phyloP scores from a whole-genome alignment of 139 green algal genomes.

The Tetraselmis striata region DNA sequence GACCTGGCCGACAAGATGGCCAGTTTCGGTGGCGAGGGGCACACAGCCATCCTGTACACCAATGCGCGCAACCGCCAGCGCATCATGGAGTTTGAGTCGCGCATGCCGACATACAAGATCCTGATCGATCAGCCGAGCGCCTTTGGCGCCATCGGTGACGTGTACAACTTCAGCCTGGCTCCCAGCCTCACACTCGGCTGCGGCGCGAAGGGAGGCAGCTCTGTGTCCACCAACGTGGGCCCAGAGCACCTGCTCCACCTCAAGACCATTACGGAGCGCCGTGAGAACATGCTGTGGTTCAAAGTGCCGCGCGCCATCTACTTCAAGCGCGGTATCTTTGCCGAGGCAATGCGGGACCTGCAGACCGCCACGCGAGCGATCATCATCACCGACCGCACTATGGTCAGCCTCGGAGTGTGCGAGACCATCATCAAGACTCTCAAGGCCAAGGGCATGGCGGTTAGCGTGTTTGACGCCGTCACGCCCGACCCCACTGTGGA shows the following conservation, averaged over 20 bases:
- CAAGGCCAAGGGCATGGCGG: background rate
- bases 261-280: conserved; percentile 49
- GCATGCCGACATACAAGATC: conserved; percentile 14
- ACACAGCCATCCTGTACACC: conserved; percentile 56
- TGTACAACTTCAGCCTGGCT: conserved; percentile 70
- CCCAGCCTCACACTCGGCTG: conserved; percentile 65
- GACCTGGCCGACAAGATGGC: conserved; percentile 40
- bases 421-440: conserved; percentile 1
- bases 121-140: conserved; percentile 55
- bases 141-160: conserved; percentile 43
- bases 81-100: conserved; percentile 30
- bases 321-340: conserved; percentile 11
- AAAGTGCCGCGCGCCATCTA: background rate
- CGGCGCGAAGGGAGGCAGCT: conserved; percentile 54
- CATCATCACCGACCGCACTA: conserved; percentile 2
- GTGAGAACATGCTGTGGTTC: conserved; percentile 68
- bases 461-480: conserved; percentile 46
- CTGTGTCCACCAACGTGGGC: conserved; percentile 58
- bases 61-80: conserved; percentile 42
- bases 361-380: background rate
- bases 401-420: background rate
- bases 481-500: conserved; percentile 50
- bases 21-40: conserved; percentile 43
- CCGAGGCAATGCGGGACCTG: background rate
- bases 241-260: conserved; percentile 57